Evolutionary conservation across 2,329 filamentous ascomycete genomes (phyloP).

Genomic region (Lachnellula arida): DNA sequence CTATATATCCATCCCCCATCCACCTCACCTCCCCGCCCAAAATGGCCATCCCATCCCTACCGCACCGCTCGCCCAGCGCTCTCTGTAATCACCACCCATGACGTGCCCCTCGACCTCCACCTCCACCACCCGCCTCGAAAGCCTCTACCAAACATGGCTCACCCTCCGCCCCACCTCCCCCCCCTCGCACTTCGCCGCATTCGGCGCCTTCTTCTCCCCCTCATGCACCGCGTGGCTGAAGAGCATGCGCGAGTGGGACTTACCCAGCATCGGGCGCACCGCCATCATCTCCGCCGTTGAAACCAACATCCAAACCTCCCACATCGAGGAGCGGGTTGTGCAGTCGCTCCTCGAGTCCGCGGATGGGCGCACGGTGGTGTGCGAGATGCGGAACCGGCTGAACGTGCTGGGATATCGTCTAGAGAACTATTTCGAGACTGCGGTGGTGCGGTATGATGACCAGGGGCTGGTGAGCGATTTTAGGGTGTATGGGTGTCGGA

Average conservation of each 20-base stretch:
- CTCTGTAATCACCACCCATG: background rate
- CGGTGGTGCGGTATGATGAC: background rate
- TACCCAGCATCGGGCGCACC: background rate
- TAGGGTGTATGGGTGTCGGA: slow-evolving; percentile 1
- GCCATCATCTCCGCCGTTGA: background rate
- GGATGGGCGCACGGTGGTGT: background rate
- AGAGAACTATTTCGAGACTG: background rate
- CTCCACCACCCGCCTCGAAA: background rate
- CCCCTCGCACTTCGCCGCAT: background rate
- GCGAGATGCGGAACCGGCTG: background rate
- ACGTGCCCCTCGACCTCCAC: background rate
- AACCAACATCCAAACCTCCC: background rate
- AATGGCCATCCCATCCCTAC: too few relatives aligned
- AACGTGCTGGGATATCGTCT: background rate
- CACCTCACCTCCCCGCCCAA: too few relatives aligned
- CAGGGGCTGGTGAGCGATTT: background rate
- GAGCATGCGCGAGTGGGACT: slow-evolving; percentile 1
- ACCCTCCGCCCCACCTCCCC: background rate
- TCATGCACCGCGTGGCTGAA: background rate
- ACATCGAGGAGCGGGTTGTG: background rate
- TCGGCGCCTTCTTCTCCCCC: background rate
- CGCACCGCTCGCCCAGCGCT: too few relatives aligned
- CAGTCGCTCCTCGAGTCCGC: background rate
- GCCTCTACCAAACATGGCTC: background rate
- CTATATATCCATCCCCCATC: too few relatives aligned